phyloP scores from a whole-genome alignment of 805 yeast genomes.

The Clavispora phyllophila region DNA sequence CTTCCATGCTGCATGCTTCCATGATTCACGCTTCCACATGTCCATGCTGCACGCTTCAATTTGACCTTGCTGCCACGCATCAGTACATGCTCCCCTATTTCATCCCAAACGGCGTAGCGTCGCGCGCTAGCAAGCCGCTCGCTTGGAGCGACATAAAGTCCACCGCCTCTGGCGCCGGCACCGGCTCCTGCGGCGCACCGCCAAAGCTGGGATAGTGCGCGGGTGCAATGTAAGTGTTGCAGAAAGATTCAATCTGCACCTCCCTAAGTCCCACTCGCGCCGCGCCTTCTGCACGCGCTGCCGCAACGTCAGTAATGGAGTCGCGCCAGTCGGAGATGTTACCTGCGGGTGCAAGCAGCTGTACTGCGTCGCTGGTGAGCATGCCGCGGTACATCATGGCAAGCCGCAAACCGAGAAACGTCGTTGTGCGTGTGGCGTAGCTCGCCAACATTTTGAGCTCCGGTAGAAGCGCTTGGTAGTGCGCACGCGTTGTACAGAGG shows the following conservation, averaged over 20 bases:
- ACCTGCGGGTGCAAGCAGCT: constrained; percentile 19
- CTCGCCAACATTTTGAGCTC: constrained; percentile 20
- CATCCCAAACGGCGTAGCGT: constrained; percentile 7
- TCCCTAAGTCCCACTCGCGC: constrained; percentile 21
- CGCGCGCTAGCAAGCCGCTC: constrained; percentile 10
- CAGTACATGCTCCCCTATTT: no score
- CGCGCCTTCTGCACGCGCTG: constrained; percentile 18
- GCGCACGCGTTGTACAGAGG: constrained; percentile 10
- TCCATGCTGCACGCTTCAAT: no score
- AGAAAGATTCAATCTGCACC: constrained; percentile 17
- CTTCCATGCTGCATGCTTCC: no score
- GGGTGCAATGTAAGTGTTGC: constrained; percentile 8
- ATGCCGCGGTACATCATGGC: constrained; percentile 24
- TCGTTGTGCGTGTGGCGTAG: constrained; percentile 27
- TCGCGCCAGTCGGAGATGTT: constrained; percentile 24
- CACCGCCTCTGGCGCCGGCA: constrained; percentile 4
- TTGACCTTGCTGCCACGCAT: no score
- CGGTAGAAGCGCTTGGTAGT: constrained; percentile 10
- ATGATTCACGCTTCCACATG: no score
- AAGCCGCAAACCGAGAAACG: constrained; percentile 26
- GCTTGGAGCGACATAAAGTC: constrained; percentile 7
- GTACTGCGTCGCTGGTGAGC: constrained; percentile 21
- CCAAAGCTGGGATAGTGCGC: constrained; percentile 10
- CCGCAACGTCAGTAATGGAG: constrained; percentile 21
- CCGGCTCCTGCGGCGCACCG: constrained; percentile 1